phyloP scores from a whole-genome alignment of 345 rosid genomes.

The Alliaria petiolata region DNA sequence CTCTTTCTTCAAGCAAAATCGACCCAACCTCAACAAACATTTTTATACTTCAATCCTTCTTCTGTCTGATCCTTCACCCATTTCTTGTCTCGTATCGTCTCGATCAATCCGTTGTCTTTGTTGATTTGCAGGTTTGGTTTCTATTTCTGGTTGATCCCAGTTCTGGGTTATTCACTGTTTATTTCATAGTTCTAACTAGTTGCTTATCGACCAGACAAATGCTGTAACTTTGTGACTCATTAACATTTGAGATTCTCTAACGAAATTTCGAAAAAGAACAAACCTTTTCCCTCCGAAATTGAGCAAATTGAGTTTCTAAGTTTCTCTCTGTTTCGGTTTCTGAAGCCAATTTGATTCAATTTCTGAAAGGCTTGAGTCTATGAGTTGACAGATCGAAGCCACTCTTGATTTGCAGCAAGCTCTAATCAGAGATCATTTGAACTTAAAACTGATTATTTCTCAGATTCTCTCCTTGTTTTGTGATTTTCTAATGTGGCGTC shows the following conservation, averaged over 20 bases:
- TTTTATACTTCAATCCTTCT: slow-evolving; percentile 1
- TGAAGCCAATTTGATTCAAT: neutral
- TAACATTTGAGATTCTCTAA: neutral
- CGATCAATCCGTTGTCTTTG: neutral
- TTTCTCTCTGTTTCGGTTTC: neutral
- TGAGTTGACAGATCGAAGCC: neutral
- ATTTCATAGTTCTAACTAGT: neutral
- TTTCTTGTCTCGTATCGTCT: neutral
- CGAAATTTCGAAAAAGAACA: neutral
- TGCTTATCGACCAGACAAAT: neutral
- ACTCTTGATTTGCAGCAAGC: neutral
- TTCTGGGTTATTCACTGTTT: neutral
- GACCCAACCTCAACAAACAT: neutral
- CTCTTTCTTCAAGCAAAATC: slow-evolving; percentile 17
- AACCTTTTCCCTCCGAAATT: neutral
- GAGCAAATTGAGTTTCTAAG: neutral
- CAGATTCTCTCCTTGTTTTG: neutral
- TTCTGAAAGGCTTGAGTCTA: neutral
- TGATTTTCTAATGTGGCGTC: neutral
- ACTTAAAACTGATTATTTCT: neutral
- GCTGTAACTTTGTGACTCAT: neutral
- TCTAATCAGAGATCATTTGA: neutral
- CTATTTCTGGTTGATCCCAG: neutral
- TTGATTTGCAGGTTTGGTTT: slow-evolving; percentile 9
- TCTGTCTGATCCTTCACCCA: slow-evolving; percentile 1